Conservation (phyloP, 202 grass and related monocot genomes). For the Eragrostis tef region DNA sequence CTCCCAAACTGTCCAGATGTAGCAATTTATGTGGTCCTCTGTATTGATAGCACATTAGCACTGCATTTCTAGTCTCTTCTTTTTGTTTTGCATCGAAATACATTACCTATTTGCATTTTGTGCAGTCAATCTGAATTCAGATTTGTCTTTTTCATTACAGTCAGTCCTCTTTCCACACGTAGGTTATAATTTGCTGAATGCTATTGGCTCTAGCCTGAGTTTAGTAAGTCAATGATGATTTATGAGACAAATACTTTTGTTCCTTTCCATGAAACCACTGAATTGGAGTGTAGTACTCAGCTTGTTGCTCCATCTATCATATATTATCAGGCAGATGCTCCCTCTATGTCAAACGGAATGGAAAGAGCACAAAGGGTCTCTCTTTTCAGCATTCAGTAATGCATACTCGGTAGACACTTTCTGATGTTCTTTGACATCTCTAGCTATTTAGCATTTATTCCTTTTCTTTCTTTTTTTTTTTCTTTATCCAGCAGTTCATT, state of each 20-base stretch:
- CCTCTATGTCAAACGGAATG: neutral
- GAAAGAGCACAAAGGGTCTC: neutral
- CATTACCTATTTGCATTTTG: neutral
- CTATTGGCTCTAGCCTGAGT: neutral
- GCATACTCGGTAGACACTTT: neutral
- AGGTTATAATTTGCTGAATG: neutral
- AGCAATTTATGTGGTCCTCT: neutral
- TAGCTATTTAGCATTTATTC: neutral
- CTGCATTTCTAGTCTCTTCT: neutral
- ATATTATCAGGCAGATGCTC: neutral
- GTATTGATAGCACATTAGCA: conserved; percentile 21
- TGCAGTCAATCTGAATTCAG: neutral
- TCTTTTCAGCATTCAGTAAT: neutral
- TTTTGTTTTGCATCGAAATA: neutral
- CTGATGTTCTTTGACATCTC: neutral
- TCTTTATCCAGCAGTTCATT: neutral
- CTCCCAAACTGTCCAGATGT: conserved; percentile 9
- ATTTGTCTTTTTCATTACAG: neutral
- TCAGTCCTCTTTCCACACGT: neutral
- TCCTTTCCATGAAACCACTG: neutral
- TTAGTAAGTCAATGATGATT: neutral
- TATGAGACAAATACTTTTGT: neutral
- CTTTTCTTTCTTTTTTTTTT: neutral
- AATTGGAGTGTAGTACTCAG: neutral
- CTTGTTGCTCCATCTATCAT: too few relatives aligned